Conservation (phyloP, 2,329 filamentous ascomycete species). For the Epichloe amarillans region DNA sequence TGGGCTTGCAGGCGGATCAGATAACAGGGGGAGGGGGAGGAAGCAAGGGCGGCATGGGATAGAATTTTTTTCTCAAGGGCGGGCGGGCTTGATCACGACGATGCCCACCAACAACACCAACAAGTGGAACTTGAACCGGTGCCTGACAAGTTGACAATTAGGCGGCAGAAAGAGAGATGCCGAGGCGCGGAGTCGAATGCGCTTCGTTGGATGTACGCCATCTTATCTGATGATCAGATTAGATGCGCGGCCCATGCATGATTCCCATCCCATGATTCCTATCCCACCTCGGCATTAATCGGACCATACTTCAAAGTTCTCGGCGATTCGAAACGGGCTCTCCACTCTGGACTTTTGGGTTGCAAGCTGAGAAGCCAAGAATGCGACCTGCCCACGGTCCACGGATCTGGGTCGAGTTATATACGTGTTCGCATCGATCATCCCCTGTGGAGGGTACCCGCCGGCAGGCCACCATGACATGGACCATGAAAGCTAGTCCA, state of each 20-base stretch:
- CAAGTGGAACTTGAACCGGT: too few relatives aligned
- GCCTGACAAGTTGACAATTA: too few relatives aligned
- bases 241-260: conserved; percentile 14
- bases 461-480: neutral
- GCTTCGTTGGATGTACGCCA: conserved; percentile 5
- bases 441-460: too few relatives aligned
- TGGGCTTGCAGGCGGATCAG: too few relatives aligned
- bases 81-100: too few relatives aligned
- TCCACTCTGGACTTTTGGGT: too few relatives aligned
- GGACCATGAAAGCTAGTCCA: too few relatives aligned
- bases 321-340: too few relatives aligned
- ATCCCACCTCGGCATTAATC: conserved; percentile 3
- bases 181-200: too few relatives aligned
- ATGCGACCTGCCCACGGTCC: neutral
- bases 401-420: neutral
- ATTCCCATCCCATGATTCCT: neutral
- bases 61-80: too few relatives aligned
- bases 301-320: neutral
- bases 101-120: too few relatives aligned
- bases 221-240: conserved; percentile 35
- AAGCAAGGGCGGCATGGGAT: neutral
- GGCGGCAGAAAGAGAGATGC: too few relatives aligned
- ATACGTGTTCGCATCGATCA: neutral
- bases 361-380: neutral
- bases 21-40: neutral